A percentile compares a stretch with the other conserved stretches of the same genome.
These are phyloP conservation scores for Ophiocytium majus DNA, from an alignment of 352 stramenopile species.

Conservation along the genomic window DNA sequence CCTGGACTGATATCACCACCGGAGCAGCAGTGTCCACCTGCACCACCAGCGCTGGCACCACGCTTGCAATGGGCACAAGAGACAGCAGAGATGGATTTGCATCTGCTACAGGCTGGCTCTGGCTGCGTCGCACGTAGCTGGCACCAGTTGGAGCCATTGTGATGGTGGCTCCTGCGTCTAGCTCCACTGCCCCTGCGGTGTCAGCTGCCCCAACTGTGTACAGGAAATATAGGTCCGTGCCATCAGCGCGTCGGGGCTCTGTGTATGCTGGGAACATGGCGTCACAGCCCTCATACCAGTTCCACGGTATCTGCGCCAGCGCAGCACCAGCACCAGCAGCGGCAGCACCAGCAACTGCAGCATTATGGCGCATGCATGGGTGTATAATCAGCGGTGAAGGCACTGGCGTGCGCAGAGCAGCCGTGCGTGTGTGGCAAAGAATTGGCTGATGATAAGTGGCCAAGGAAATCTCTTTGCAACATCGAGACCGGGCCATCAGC, in stretches of 20 bases:
- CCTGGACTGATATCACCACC: neutral
- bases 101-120: neutral
- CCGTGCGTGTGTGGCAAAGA: too few relatives aligned
- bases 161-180: neutral
- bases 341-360: neutral
- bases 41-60: neutral
- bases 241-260: slow-evolving; percentile 25
- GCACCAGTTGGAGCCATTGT: too few relatives aligned
- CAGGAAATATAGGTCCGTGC: slow-evolving; percentile 30
- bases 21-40: neutral
- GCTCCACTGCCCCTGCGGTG: neutral
- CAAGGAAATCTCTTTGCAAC: too few relatives aligned
- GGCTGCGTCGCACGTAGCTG: slow-evolving; percentile 15
- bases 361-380: too few relatives aligned
- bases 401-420: too few relatives aligned
- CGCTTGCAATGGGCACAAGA: too few relatives aligned
- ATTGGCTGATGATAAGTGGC: too few relatives aligned
- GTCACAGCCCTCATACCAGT: slow-evolving; percentile 52
- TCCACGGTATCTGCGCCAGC: slow-evolving; percentile 51
- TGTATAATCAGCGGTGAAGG: too few relatives aligned
- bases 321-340: neutral
- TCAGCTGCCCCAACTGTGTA: slow-evolving; percentile 23
- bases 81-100: slow-evolving; percentile 1
- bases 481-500: too few relatives aligned
- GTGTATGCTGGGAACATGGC: slow-evolving; percentile 37